Conservation (phyloP, 345 rosid species). For the Microthlaspi erraticum region DNA sequence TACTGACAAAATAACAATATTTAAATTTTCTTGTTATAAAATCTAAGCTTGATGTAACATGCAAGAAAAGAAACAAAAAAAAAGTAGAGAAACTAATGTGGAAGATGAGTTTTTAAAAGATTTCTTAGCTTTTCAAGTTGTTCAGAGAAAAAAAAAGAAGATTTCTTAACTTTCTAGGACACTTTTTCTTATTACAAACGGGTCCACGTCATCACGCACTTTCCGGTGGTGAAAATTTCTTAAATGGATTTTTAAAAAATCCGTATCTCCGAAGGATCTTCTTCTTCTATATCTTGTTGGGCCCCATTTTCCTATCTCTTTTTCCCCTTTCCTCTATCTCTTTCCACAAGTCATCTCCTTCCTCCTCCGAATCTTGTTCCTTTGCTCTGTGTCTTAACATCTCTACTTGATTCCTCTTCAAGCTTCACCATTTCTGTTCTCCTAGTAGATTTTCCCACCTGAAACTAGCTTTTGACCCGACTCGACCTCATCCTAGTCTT, state of each 20-base stretch:
- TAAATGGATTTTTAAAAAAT: neutral
- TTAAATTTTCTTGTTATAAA: no score
- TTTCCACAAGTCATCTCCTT: slow-evolving; percentile 24
- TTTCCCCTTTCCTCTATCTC: slow-evolving; percentile 9
- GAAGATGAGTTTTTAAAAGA: no score
- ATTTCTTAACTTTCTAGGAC: no score
- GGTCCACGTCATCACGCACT: slow-evolving; percentile 33
- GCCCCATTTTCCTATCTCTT: slow-evolving; percentile 44
- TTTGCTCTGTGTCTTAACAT: slow-evolving; percentile 13
- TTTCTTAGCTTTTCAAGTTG: no score
- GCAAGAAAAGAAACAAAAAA: no score
- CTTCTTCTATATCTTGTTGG: slow-evolving; percentile 39
- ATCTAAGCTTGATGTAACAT: no score
- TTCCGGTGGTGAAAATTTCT: slow-evolving; percentile 16
- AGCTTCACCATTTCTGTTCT: neutral
- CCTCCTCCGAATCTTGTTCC: slow-evolving; percentile 27
- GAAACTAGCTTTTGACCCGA: slow-evolving; percentile 14
- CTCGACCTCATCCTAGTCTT: neutral
- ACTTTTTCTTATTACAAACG: neutral
- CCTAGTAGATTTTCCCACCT: neutral
- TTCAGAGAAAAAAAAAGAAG: neutral
- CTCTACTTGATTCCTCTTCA: neutral
- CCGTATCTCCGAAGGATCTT: slow-evolving; percentile 26
- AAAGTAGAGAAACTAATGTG: no score
- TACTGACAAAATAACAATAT: no score